Base-by-base conservation (phyloP, 345 rosid species). In the Linum usitatissimum region DNA sequence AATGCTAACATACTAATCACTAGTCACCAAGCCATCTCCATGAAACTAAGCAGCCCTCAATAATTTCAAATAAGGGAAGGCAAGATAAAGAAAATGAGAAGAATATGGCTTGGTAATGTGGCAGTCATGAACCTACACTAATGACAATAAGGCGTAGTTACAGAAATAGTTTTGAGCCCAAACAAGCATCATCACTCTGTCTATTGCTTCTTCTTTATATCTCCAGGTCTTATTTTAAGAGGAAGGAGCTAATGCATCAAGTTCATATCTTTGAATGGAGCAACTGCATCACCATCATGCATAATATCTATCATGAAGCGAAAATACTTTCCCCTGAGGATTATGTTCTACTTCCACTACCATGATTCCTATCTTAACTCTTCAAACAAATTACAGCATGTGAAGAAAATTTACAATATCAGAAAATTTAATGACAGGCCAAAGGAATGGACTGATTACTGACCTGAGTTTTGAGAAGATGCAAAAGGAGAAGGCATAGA, bases 391-490 rank as follows among this genome's bases (percentile, higher is more conserved):
- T 45, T 10, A 10, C 14, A 45, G 14, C 10, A 45, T 45, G 2
- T 45, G 51, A 45, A 12, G 51, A 18, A 40, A 6, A 36, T 21
- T 28, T 62, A 54, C 23, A 42, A 30, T 30, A 31, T 19, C 48
- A 53, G 30, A 55, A 42, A 30, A 18, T 20, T 45, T 28, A 65
- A 36, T 14, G 1, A 31, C 15, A 55, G 54, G 53, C 30, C 15
- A 17, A 18, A 70, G 60, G 34, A 68, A 53, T 23, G 30, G 28
- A 30, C 72, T 20, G 55, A 61, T 30, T 10, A 59, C 64, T 64
- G 75, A 89, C 99, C 99, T 82, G 99, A 90, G 71, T 83, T 84
- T 70, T 89, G 96, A 28, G 97, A 89, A 55, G 90, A 90, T 19
- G 91, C 84, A 73, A 76, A 75, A 57, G 95, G 85, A 20, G 97